Evolutionary conservation across 208 protist species (phyloP).

Genomic region (Leishmania major): DNA sequence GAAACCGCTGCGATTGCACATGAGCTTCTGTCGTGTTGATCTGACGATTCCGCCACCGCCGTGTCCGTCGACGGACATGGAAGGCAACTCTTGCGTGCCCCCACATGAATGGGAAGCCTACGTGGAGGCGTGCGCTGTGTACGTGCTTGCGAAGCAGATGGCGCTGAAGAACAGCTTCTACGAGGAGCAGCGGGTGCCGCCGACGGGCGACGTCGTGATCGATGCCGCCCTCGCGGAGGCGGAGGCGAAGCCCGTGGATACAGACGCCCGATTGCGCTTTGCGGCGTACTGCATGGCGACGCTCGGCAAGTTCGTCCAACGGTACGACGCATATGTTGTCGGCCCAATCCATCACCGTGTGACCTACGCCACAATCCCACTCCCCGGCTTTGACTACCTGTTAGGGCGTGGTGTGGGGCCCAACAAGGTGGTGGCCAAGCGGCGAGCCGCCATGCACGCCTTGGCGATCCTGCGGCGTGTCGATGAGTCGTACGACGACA

Average conservation of each 20-base stretch:
- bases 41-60: slow-evolving; percentile 3
- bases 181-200: slow-evolving; percentile 60
- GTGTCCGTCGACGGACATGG: not conserved
- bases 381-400: slow-evolving; percentile 72
- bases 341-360: slow-evolving; percentile 61
- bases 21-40: not conserved
- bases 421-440: slow-evolving; percentile 57
- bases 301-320: slow-evolving; percentile 16
- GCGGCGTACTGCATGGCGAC: slow-evolving; percentile 49
- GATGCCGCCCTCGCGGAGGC: slow-evolving; percentile 68
- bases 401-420: slow-evolving; percentile 62
- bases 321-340: slow-evolving; percentile 50
- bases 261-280: slow-evolving; percentile 20
- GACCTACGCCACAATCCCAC: slow-evolving; percentile 47
- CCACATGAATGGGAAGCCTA: slow-evolving; percentile 62
- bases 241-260: slow-evolving; percentile 33
- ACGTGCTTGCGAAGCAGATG: slow-evolving; percentile 53
- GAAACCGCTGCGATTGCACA: slow-evolving; percentile 20
- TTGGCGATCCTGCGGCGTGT: slow-evolving; percentile 71
- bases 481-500: slow-evolving; percentile 68
- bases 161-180: slow-evolving; percentile 58
- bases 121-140: slow-evolving; percentile 58
- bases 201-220: slow-evolving; percentile 59
- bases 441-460: slow-evolving; percentile 80
- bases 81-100: not conserved